Evolutionary conservation across 2,329 filamentous ascomycete species (phyloP).

Genomic region (Penicillium sp.): DNA sequence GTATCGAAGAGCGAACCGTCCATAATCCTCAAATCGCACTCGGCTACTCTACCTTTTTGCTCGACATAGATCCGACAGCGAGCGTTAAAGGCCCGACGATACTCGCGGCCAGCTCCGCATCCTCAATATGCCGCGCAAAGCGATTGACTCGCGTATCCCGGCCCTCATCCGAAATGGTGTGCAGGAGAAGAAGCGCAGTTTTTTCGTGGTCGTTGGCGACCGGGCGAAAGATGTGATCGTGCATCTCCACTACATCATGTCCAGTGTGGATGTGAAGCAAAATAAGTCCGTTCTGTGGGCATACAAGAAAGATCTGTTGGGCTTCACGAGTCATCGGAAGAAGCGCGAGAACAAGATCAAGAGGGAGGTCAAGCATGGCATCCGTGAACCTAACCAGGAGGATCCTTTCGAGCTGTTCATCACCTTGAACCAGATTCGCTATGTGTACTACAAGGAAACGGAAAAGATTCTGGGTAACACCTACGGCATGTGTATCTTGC

Average conservation of each 20-base stretch:
- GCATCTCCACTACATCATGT: conserved; percentile 91
- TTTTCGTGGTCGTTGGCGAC: conserved; percentile 96
- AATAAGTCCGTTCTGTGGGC: conserved; percentile 98
- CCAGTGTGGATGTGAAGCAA: conserved; percentile 85
- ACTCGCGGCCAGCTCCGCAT: conserved; percentile 31
- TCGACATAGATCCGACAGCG: conserved; percentile 6
- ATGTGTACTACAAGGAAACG: conserved; percentile 99
- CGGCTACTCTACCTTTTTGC: neutral
- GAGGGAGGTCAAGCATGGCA: conserved; percentile 94
- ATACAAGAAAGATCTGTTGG: conserved; percentile 96
- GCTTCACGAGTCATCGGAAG: conserved; percentile 94
- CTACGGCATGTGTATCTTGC: conserved; percentile 96
- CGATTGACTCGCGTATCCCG: conserved; percentile 85
- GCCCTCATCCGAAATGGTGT: conserved; percentile 90
- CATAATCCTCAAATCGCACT: neutral
- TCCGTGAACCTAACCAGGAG: conserved; percentile 87
- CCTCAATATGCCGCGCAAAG: conserved; percentile 52
- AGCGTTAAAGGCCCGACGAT: conserved; percentile 14
- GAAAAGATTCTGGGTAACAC: conserved; percentile 98
- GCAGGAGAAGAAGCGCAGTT: conserved; percentile 94
- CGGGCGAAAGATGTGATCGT: conserved; percentile 96
- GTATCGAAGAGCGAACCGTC: neutral
- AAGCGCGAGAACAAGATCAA: conserved; percentile 99
- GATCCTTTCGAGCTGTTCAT: conserved; percentile 98
- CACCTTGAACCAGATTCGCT: conserved; percentile 94